phyloP scores from a whole-genome alignment of 768 basidiomycete genomes.

The Auricularia heimuer region DNA sequence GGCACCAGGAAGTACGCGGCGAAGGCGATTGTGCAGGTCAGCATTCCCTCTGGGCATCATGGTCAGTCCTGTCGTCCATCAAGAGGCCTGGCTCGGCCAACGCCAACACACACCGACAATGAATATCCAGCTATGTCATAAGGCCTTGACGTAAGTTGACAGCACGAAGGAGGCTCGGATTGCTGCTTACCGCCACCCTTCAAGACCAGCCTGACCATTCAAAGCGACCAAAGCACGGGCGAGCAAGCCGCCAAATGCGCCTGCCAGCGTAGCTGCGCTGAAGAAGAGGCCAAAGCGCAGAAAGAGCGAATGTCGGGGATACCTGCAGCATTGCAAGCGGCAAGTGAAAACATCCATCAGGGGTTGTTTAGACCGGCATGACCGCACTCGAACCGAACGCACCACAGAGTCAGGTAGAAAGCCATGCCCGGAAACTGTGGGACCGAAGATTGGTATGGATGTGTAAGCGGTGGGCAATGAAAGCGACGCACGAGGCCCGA shows the following conservation, averaged over 20 bases:
- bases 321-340: background rate
- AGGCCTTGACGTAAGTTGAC: background rate
- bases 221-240: constrained; percentile 52
- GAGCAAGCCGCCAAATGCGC: constrained; percentile 55
- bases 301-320: background rate
- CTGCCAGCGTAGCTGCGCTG: constrained; percentile 37
- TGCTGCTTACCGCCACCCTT: constrained; percentile 35
- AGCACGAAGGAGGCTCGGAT: background rate
- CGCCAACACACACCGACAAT: constrained; percentile 4
- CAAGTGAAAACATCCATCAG: background rate
- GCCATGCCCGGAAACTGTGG: background rate
- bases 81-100: background rate
- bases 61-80: background rate
- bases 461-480: background rate
- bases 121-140: constrained; percentile 12
- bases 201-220: constrained; percentile 39
- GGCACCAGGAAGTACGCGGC: constrained; percentile 41
- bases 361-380: background rate
- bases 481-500: background rate
- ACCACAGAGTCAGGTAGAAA: background rate
- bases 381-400: background rate
- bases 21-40: constrained; percentile 51
- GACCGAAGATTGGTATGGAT: background rate
- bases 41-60: constrained; percentile 37
- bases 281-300: constrained; percentile 26